Percentiles rank a stretch among this genome's conserved stretches.
phyloP scores from a whole-genome alignment of 805 yeast genomes.

The Suhomyces kilbournensis region DNA sequence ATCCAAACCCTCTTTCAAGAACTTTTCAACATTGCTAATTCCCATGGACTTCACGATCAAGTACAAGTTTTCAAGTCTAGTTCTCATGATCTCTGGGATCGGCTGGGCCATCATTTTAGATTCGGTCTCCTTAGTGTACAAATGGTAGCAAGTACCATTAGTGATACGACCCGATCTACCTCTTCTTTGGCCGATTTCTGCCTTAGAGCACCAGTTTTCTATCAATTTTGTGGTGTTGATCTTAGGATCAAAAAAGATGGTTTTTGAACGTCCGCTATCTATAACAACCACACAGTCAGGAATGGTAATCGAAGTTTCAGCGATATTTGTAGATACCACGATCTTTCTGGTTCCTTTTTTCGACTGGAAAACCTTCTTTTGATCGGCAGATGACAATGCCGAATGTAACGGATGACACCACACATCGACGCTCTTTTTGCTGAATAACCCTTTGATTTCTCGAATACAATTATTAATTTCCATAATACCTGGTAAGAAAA shows the following conservation, averaged over 20 bases:
- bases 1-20: slow-evolving; percentile 74
- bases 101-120: slow-evolving; percentile 66
- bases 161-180: slow-evolving; percentile 98
- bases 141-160: slow-evolving; percentile 75
- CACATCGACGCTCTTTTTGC: slow-evolving; percentile 20
- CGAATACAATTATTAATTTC: slow-evolving; percentile 71
- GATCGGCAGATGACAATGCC: slow-evolving; percentile 79
- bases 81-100: slow-evolving; percentile 83
- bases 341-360: slow-evolving; percentile 62
- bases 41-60: slow-evolving; percentile 89
- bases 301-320: slow-evolving; percentile 95
- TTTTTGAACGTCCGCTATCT: slow-evolving; percentile 84
- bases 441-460: slow-evolving; percentile 22
- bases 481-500: slow-evolving; percentile 87
- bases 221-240: slow-evolving; percentile 67
- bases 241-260: slow-evolving; percentile 64
- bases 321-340: slow-evolving; percentile 88
- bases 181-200: slow-evolving; percentile 85
- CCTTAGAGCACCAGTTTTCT: slow-evolving; percentile 85
- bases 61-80: slow-evolving; percentile 79
- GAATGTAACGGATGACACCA: slow-evolving; percentile 80
- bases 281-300: slow-evolving; percentile 92
- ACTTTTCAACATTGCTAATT: slow-evolving; percentile 62
- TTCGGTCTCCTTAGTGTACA: slow-evolving; percentile 63
- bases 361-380: slow-evolving; percentile 63